These are phyloP conservation scores for Dictyostelium purpureum DNA, from an alignment of 78 protist genomes.

Conservation along the genomic window DNA sequence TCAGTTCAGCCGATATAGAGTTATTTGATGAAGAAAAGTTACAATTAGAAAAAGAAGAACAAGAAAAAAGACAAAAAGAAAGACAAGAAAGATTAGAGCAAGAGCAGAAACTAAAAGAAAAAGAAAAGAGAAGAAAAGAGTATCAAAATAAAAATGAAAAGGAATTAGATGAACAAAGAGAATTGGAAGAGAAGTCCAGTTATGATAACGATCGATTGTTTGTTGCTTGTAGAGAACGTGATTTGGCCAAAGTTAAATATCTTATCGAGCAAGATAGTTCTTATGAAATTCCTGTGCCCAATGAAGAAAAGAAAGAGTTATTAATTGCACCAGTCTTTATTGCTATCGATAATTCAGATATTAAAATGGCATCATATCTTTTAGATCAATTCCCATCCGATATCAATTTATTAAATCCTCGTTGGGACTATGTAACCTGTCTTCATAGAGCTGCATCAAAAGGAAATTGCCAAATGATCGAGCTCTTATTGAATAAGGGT, in stretches of 20 bases:
- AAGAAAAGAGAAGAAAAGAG: not conserved
- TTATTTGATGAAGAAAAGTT: constrained; percentile 30
- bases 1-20: constrained; percentile 46
- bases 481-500: not conserved
- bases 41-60: constrained; percentile 1
- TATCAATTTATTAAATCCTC: not conserved
- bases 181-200: not conserved
- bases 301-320: not conserved
- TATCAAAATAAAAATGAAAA: not conserved
- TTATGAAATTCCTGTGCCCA: constrained; percentile 48
- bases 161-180: not conserved
- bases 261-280: constrained; percentile 10
- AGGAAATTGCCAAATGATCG: constrained; percentile 14
- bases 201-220: constrained; percentile 32
- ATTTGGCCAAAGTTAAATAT: not conserved
- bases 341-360: constrained; percentile 45
- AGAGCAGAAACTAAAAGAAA: not conserved
- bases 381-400: constrained; percentile 20
- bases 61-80: constrained; percentile 7
- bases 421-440: not conserved
- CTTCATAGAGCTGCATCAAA: constrained; percentile 28
- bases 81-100: not conserved
- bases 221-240: constrained; percentile 2
- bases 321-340: constrained; percentile 43
- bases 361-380: constrained; percentile 12